Percentiles rank a stretch among this genome's conserved stretches.
phyloP scores from a whole-genome alignment of 768 basidiomycete species.

The Galerina marginata region DNA sequence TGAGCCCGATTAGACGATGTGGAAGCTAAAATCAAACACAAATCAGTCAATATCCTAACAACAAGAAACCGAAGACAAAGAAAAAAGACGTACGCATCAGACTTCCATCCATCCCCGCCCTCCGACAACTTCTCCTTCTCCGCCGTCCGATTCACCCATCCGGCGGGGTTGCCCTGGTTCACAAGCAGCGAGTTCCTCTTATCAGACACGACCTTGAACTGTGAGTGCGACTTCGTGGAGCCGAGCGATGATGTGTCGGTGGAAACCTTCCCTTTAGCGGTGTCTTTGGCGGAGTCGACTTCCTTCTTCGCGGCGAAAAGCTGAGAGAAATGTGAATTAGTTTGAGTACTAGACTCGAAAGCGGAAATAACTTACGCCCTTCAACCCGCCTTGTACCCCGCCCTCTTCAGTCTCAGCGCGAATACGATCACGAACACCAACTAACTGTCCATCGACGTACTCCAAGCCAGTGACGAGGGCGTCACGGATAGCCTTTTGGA shows the following conservation, averaged over 20 bases:
- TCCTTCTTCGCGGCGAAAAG: constrained; percentile 52
- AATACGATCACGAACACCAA: constrained; percentile 81
- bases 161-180: constrained; percentile 65
- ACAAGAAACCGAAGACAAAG: neutral
- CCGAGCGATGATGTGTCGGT: no score
- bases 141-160: constrained; percentile 69
- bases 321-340: constrained; percentile 7
- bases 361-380: constrained; percentile 49
- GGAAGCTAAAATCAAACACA: neutral
- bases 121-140: constrained; percentile 42
- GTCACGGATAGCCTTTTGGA: constrained; percentile 58
- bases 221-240: constrained; percentile 40
- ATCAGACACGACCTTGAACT: constrained; percentile 82
- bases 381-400: constrained; percentile 38
- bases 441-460: constrained; percentile 90
- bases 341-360: neutral
- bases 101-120: constrained; percentile 44
- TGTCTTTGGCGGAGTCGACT: constrained; percentile 28
- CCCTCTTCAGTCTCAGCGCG: constrained; percentile 54
- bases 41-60: neutral
- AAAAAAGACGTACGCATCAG: constrained; percentile 41
- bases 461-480: constrained; percentile 83
- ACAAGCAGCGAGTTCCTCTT: constrained; percentile 74
- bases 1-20: no score
- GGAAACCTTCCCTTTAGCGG: no score